Evolutionary conservation across 257 asterid genomes (phyloP).

Genomic region (Verbena officinalis): DNA sequence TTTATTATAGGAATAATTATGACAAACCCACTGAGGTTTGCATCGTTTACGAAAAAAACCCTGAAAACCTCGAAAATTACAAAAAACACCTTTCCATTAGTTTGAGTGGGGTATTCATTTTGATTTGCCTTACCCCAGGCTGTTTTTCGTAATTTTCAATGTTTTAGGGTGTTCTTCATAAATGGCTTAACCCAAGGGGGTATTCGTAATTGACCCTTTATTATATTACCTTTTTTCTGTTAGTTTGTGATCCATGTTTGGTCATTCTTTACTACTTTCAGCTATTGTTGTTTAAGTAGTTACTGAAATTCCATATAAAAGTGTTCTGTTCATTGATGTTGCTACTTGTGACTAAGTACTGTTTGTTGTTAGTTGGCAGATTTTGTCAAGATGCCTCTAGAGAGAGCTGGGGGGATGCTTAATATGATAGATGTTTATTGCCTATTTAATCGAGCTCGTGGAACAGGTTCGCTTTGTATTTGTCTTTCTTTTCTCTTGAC

Average conservation of each 20-base stretch:
- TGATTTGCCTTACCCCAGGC: no score
- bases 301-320: slow-evolving; percentile 6
- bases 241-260: not conserved
- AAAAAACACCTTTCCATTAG: no score
- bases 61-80: no score
- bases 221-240: slow-evolving; percentile 7
- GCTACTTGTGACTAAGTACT: slow-evolving; percentile 29
- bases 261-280: slow-evolving; percentile 3
- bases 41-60: no score
- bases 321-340: no score
- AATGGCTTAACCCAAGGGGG: no score
- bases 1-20: no score
- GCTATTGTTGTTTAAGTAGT: slow-evolving; percentile 1
- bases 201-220: no score
- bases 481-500: slow-evolving; percentile 9
- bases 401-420: slow-evolving; percentile 95
- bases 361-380: slow-evolving; percentile 79
- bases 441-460: slow-evolving; percentile 98
- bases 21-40: no score
- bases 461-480: slow-evolving; percentile 69
- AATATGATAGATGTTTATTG: slow-evolving; percentile 91
- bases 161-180: no score
- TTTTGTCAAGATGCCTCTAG: slow-evolving; percentile 79
- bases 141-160: no score
- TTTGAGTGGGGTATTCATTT: no score